Conservation (phyloP, 768 basidiomycete genomes). For the Cyathus striatus region DNA sequence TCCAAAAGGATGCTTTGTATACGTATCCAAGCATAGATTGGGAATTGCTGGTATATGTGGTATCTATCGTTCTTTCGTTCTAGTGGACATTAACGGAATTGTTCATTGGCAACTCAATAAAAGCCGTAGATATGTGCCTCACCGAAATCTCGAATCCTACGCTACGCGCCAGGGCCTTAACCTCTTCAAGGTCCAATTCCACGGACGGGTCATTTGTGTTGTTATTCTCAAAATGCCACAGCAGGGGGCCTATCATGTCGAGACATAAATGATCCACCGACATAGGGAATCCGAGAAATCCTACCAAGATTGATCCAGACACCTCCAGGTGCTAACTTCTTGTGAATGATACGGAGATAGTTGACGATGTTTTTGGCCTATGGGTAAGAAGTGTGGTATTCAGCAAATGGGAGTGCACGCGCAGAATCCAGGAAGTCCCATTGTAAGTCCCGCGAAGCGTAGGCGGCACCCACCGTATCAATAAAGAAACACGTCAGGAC, state of each 20-base stretch:
- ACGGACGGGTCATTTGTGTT: slow-evolving; percentile 73
- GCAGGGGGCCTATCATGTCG: slow-evolving; percentile 58
- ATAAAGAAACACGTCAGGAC: slow-evolving; percentile 96
- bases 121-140: slow-evolving; percentile 16
- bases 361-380: slow-evolving; percentile 91
- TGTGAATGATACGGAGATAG: slow-evolving; percentile 84
- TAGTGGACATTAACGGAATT: slow-evolving; percentile 21
- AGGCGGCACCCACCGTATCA: slow-evolving; percentile 63
- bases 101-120: not conserved
- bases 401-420: too few relatives aligned
- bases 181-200: slow-evolving; percentile 86
- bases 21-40: slow-evolving; percentile 80
- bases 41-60: slow-evolving; percentile 83
- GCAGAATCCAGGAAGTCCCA: too few relatives aligned
- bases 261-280: slow-evolving; percentile 1
- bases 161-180: slow-evolving; percentile 64
- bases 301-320: slow-evolving; percentile 88
- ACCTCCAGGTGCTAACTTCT: slow-evolving; percentile 78
- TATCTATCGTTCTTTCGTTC: slow-evolving; percentile 77
- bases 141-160: slow-evolving; percentile 86
- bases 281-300: slow-evolving; percentile 6
- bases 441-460: not conserved
- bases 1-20: slow-evolving; percentile 86
- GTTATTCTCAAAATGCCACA: slow-evolving; percentile 99
- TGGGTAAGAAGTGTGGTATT: too few relatives aligned